Base-by-base conservation (phyloP, 164 flowering plant species). In the Aristolochia fimbriata region DNA sequence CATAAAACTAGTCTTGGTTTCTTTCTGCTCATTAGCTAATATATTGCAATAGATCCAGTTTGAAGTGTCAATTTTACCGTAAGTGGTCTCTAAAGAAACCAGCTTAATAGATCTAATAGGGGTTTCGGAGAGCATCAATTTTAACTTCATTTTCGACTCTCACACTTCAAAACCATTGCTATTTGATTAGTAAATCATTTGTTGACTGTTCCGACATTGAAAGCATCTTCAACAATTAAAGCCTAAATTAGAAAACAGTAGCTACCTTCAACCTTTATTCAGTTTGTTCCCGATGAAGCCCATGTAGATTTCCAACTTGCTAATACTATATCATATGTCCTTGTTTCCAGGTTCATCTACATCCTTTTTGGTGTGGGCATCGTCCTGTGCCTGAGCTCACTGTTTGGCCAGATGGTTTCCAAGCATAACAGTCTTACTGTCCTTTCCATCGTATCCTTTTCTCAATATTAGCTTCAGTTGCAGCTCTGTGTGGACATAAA, bases 321-420 rank as follows among this genome's bases (percentile, higher is more conserved):
- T 49, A 3, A 55, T 49, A 10, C 45, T 55, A 16, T 47, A 14
- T 47, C 51, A 16, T 47, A 14, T 47, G 3, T 59, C 59, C 16
- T 58, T 24, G 58, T 68, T 52, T 57, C 56, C 82, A 82, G 87
- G 87, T 82, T 82, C 64, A 73, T 82, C 69, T 73, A 69, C 60
- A 63, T 77, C 50, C 78, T 71, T 70, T 61, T 82, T 23, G 78
- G 67, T 24, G 65, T 74, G 37, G 84, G 87, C 37, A 80, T 82
- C 14, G 71, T 67, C 7, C 75, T 74, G 47, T 80, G 82, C 72
- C 66, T 82, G 55, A 74, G 73, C 70, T 76, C 77, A 19, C 60
- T 82, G 21, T 64, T 27, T 12, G 81, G 82, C 31, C 72, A 80
- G 58, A 66, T 70, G 62, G 75, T 73, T 27, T 67, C 64, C 46